These are phyloP conservation scores for Cladosporium velox DNA, from an alignment of 2,329 filamentous ascomycete genomes.

Conservation along the genomic window DNA sequence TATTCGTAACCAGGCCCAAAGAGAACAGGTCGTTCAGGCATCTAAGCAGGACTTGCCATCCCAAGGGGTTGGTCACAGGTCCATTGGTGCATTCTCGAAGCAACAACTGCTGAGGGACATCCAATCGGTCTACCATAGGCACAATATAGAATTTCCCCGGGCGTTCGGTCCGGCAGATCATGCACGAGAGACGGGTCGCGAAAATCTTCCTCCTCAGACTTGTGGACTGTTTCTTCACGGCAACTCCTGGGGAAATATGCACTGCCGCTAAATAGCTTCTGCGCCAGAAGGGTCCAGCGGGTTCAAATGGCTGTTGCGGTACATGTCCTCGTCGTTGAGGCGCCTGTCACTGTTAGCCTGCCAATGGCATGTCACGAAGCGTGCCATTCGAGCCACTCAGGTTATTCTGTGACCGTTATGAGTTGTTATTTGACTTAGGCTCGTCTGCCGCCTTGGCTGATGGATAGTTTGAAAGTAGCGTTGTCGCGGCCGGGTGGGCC, in stretches of 20 bases:
- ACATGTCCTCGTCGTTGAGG: neutral
- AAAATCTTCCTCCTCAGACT: neutral
- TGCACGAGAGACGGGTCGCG: neutral
- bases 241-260: neutral
- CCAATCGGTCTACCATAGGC: neutral
- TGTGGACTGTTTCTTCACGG: neutral
- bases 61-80: neutral
- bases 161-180: slow-evolving; percentile 9
- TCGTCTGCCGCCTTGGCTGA: neutral
- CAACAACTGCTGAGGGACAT: neutral
- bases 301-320: neutral
- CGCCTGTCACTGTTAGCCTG: neutral
- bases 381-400: too few species aligned
- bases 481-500: neutral
- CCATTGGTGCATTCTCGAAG: too few species aligned
- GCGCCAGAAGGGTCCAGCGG: neutral
- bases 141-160: neutral
- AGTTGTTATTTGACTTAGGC: neutral
- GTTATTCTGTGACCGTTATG: neutral
- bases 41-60: neutral
- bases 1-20: neutral
- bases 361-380: neutral
- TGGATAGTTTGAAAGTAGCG: neutral
- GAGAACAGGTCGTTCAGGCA: neutral
- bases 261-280: neutral